Percentiles rank a stretch among this genome's conserved stretches.
Evolutionary conservation across 768 basidiomycete species (phyloP).

Genomic region (Tubosaeta sp.): DNA sequence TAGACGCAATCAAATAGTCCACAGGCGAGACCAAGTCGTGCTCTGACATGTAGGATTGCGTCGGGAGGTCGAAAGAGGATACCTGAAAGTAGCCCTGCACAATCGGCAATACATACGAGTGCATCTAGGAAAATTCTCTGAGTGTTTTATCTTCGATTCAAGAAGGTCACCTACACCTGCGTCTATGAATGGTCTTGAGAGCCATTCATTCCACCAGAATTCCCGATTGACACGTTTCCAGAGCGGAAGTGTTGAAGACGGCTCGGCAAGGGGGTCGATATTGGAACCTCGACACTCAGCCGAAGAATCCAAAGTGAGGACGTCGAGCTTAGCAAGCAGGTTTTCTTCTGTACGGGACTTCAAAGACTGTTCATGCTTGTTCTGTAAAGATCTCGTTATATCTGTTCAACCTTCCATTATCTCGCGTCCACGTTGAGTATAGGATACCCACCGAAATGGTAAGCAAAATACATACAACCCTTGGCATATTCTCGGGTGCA

Average conservation of each 20-base stretch:
- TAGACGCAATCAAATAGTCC: constrained; percentile 79
- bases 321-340: constrained; percentile 59
- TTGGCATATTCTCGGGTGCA: constrained; percentile 72
- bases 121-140: constrained; percentile 43
- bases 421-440: background rate
- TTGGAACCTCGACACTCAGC: constrained; percentile 31
- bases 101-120: constrained; percentile 83
- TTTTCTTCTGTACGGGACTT: constrained; percentile 55
- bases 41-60: constrained; percentile 33
- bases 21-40: constrained; percentile 41
- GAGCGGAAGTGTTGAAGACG: constrained; percentile 72
- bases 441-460: constrained; percentile 65
- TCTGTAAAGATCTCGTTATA: constrained; percentile 77
- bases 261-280: constrained; percentile 61
- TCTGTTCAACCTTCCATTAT: constrained; percentile 39
- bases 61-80: constrained; percentile 60
- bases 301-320: constrained; percentile 34
- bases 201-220: constrained; percentile 97
- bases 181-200: constrained; percentile 81
- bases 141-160: background rate
- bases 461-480: constrained; percentile 89
- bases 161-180: constrained; percentile 58
- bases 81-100: constrained; percentile 92
- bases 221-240: constrained; percentile 88
- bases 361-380: constrained; percentile 64